Evolutionary conservation across 257 asterid species (phyloP), one percentile per base, ranked within the genome.

Genomic region (Leptodermis oblonga): DNA sequence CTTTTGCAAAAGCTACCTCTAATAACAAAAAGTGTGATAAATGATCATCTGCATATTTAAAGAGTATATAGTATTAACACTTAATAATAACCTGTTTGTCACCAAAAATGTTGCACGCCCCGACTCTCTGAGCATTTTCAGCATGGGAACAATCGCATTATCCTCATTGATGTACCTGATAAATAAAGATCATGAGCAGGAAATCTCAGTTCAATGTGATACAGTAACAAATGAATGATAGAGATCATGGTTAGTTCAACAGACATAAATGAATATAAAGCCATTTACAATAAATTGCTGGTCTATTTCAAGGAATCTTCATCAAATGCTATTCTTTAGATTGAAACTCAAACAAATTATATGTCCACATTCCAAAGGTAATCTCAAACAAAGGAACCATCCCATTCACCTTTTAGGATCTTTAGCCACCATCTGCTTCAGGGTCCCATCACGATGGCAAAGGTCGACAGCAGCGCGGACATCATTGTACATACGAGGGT

Each of bases 391-490:
- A 7, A 25, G 37, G 58, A 51, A 74, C 56, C 39, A 54, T 73
- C 67, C 60, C 11, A 31, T 51, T 46, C 84, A 87, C 98, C 96
- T 94, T 81, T 78, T 73, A 63, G 98, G 98, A 83, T 94, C 99
- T 76, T 82, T 70, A 3, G 98, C 99, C 67, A 94, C 99, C 97
- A 88, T 87, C 84, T 86, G 90, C 79, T 94, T 94, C 74, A 94
- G 72, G 76, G 99, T 94, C 69, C 99, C 99, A 84, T 94, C 99
- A 75, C 99, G 99, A 82, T 94, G 99, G 82, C 99, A 94, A 81
- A 94, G 76, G 82, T 94, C 99, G 65, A 94, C 98, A 42, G 99
- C 99, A 75, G 99, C 95, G 74, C 95, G 89, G 62, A 88, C 96
- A 79, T 92, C 98, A 82, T 87, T 90, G 80, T 90, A 88, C 85